Conservation (phyloP, 2,329 filamentous ascomycete species). For the Simplicillium sp. region DNA sequence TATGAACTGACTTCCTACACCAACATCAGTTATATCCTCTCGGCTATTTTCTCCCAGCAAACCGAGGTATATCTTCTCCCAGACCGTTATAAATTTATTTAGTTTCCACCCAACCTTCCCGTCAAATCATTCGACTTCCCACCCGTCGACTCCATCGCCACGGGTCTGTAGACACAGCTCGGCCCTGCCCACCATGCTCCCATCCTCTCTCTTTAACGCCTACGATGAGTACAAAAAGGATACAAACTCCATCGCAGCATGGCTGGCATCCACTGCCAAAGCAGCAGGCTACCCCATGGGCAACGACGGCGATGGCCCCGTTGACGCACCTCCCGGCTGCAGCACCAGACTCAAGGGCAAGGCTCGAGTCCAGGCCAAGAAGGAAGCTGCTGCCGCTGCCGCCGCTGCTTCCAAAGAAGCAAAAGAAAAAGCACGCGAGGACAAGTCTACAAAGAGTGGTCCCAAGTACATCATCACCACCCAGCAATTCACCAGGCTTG, state of each 20-base stretch:
- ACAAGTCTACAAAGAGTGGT: too few species aligned
- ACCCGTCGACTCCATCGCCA: too few species aligned
- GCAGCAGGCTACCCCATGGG: conserved; percentile 5
- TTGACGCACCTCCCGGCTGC: background rate
- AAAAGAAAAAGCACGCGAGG: too few species aligned
- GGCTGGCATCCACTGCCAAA: conserved; percentile 10
- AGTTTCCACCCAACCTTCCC: too few species aligned
- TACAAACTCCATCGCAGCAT: conserved; percentile 11
- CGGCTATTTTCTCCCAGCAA: too few species aligned
- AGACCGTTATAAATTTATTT: too few species aligned
- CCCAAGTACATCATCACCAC: conserved; percentile 7
- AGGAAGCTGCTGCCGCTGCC: background rate
- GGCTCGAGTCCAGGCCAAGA: conserved; percentile 4
- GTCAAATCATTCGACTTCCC: too few species aligned
- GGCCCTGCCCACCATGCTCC: conserved; percentile 5
- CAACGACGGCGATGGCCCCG: background rate
- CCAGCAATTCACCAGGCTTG: conserved; percentile 11
- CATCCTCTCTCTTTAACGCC: conserved; percentile 7
- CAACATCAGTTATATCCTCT: too few species aligned
- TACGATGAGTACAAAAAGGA: conserved; percentile 13
- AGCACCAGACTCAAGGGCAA: conserved; percentile 8
- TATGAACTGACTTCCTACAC: too few species aligned
- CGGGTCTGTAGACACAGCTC: too few species aligned
- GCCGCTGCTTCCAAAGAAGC: background rate
- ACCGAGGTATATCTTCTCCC: too few species aligned